Evolutionary conservation across 192 early-diverging fungal genomes (phyloP).

Genomic region (Entomortierella lignicola): DNA sequence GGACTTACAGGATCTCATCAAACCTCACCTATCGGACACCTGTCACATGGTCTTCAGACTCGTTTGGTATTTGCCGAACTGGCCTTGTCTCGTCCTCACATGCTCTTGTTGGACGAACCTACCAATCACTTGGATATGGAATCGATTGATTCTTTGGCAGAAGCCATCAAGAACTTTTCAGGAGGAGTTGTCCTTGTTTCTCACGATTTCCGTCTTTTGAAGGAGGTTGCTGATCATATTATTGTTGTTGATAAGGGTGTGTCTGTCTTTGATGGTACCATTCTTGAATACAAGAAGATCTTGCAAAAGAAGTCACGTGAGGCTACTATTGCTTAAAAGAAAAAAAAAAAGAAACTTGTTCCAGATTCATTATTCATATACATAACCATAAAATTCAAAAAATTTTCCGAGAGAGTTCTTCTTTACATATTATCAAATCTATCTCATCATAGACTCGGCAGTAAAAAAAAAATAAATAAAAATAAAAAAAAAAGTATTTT

Average conservation of each 20-base stretch:
- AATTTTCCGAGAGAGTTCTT: no score
- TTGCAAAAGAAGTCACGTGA: slow-evolving; percentile 63
- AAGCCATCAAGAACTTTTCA: slow-evolving; percentile 94
- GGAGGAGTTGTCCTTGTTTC: slow-evolving; percentile 99
- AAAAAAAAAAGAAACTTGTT: no score
- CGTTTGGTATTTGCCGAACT: slow-evolving; percentile 97
- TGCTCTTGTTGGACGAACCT: slow-evolving; percentile 98
- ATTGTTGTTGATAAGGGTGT: slow-evolving; percentile 89
- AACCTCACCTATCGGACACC: slow-evolving; percentile 85
- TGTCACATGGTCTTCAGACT: slow-evolving; percentile 95
- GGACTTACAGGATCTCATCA: slow-evolving; percentile 94
- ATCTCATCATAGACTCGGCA: no score
- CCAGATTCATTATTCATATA: no score
- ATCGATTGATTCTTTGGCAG: slow-evolving; percentile 95
- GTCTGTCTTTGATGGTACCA: slow-evolving; percentile 82
- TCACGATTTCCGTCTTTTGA: slow-evolving; percentile 99
- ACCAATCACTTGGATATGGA: slow-evolving; percentile 97
- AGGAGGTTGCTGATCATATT: slow-evolving; percentile 95
- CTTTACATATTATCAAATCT: no score
- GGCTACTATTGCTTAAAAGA: neutral
- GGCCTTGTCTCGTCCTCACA: slow-evolving; percentile 88
- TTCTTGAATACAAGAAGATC: slow-evolving; percentile 92
- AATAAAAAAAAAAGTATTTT: neutral
- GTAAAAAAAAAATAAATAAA: no score
- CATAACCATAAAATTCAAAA: no score